Percentiles rank a stretch among this genome's conserved stretches.
Conservation (phyloP, 2,329 filamentous ascomycete genomes). For the Sporothrix luriei region DNA sequence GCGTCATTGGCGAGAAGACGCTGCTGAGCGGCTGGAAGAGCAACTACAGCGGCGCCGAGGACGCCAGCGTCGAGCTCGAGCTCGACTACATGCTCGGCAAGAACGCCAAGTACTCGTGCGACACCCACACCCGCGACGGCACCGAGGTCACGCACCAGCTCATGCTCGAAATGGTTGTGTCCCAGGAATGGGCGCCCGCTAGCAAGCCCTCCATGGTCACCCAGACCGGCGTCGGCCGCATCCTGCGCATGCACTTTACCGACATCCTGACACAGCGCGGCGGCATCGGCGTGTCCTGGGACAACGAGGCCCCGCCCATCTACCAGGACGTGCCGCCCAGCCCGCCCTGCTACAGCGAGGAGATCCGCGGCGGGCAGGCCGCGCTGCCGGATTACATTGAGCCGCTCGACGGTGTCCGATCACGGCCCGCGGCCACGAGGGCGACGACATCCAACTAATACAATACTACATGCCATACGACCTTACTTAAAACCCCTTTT, state of each 20-base stretch:
- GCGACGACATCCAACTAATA: neutral
- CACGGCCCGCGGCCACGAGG: neutral
- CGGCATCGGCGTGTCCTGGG: slow-evolving; percentile 92
- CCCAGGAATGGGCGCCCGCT: slow-evolving; percentile 81
- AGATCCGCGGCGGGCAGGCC: slow-evolving; percentile 36
- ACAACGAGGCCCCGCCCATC: slow-evolving; percentile 90
- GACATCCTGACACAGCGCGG: slow-evolving; percentile 78
- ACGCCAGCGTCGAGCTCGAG: slow-evolving; percentile 73
- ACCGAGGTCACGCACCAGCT: slow-evolving; percentile 82
- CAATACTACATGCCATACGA: neutral
- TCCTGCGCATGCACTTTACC: slow-evolving; percentile 89
- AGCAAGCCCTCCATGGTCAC: slow-evolving; percentile 69
- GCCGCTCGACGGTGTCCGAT: slow-evolving; percentile 40
- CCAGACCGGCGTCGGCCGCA: slow-evolving; percentile 85
- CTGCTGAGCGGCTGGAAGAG: slow-evolving; percentile 90
- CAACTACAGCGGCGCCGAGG: slow-evolving; percentile 52
- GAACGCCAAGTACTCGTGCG: slow-evolving; percentile 69
- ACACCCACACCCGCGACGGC: slow-evolving; percentile 72
- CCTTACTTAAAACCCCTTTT: slow-evolving; percentile 11
- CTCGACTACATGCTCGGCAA: slow-evolving; percentile 71
- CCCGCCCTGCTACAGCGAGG: slow-evolving; percentile 68
- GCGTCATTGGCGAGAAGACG: slow-evolving; percentile 77
- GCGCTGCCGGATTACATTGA: slow-evolving; percentile 47
- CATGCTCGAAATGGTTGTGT: slow-evolving; percentile 89
- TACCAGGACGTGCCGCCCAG: slow-evolving; percentile 91